Conservation (phyloP, 768 basidiomycete genomes). For the Kwoniella newhampshirensis region DNA sequence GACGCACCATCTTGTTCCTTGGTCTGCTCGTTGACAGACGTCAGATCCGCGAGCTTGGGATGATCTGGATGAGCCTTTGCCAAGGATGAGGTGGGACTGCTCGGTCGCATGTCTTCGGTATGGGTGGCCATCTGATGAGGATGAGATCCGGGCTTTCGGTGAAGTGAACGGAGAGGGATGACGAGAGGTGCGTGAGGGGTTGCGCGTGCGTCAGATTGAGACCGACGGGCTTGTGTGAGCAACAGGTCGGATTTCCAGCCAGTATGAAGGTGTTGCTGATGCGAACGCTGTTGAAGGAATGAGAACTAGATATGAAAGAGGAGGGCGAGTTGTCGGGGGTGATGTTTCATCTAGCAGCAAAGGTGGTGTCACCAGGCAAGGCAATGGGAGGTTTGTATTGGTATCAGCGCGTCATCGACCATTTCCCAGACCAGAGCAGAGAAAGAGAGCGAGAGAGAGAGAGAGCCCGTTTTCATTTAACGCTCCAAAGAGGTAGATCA, state of each 20-base stretch:
- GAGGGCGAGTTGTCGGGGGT: too few species aligned
- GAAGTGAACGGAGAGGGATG: neutral
- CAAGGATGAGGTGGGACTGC: constrained; percentile 10
- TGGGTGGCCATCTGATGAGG: too few species aligned
- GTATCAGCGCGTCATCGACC: constrained; percentile 1
- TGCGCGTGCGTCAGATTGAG: too few species aligned
- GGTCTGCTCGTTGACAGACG: constrained; percentile 1
- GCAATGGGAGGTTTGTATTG: neutral
- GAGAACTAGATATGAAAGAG: too few species aligned
- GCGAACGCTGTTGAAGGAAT: too few species aligned
- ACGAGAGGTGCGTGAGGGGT: neutral
- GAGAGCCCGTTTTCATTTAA: constrained; percentile 5
- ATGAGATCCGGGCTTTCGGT: neutral
- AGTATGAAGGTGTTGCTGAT: too few species aligned
- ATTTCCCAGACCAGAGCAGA: too few species aligned
- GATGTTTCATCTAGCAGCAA: too few species aligned
- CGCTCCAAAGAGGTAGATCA: constrained; percentile 3
- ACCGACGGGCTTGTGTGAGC: too few species aligned
- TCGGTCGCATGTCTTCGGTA: neutral
- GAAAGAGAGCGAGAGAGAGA: too few species aligned
- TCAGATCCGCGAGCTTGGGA: constrained; percentile 39
- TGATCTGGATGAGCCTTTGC: constrained; percentile 41
- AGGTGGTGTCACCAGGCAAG: too few species aligned
- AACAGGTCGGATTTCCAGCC: too few species aligned
- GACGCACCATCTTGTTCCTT: constrained; percentile 14